A percentile compares a stretch with the other conserved stretches of the same genome.
These are phyloP conservation scores for Candida neerlandica DNA, from an alignment of 1,139 yeast species.

Conservation along the genomic window DNA sequence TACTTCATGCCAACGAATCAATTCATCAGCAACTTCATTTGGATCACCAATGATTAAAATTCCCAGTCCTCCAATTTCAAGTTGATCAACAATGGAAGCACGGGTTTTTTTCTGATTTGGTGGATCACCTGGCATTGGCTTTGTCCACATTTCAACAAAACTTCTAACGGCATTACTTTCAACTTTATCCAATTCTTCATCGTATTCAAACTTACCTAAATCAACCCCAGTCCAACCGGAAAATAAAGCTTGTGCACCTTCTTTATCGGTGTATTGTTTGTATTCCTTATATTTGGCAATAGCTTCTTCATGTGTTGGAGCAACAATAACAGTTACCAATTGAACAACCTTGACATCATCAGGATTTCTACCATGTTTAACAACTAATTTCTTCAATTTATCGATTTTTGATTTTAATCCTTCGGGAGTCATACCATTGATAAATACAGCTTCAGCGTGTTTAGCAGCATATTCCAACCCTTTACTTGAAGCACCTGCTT, in stretches of 20 bases:
- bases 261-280: slow-evolving; percentile 30
- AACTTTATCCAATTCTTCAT: slow-evolving; percentile 30
- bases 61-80: slow-evolving; percentile 27
- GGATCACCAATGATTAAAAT: slow-evolving; percentile 26
- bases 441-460: slow-evolving; percentile 45
- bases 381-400: slow-evolving; percentile 29
- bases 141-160: slow-evolving; percentile 31
- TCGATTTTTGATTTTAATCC: slow-evolving; percentile 28
- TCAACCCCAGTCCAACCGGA: slow-evolving; percentile 41
- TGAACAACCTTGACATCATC: slow-evolving; percentile 33
- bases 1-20: slow-evolving; percentile 31
- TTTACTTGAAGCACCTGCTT: slow-evolving; percentile 47
- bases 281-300: slow-evolving; percentile 29
- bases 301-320: slow-evolving; percentile 38
- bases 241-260: slow-evolving; percentile 39
- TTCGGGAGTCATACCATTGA: slow-evolving; percentile 32
- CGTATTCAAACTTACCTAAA: slow-evolving; percentile 28
- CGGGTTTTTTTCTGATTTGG: slow-evolving; percentile 26
- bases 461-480: slow-evolving; percentile 46
- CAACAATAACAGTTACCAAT: slow-evolving; percentile 32
- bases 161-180: slow-evolving; percentile 30
- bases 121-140: slow-evolving; percentile 28
- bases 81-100: slow-evolving; percentile 25
- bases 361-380: slow-evolving; percentile 32
- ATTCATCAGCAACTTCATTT: slow-evolving; percentile 28